These are phyloP conservation scores for Candida awuae DNA, from an alignment of 805 yeast genomes.

Conservation along the genomic window DNA sequence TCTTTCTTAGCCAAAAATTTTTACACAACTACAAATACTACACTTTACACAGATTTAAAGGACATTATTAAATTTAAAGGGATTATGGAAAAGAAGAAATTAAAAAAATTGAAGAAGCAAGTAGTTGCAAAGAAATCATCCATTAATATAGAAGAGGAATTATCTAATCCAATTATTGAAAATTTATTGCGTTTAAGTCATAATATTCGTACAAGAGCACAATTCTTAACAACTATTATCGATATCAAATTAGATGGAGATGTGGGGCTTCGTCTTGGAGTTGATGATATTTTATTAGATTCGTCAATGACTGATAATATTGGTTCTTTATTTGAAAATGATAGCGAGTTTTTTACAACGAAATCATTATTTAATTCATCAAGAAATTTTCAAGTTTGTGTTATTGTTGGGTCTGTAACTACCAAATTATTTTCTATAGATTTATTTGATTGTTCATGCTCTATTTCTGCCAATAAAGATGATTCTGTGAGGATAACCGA, in stretches of 20 bases:
- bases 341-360: slow-evolving; percentile 8
- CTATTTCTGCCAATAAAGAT: slow-evolving; percentile 10
- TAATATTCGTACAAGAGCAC: slow-evolving; percentile 20
- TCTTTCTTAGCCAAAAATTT: slow-evolving; percentile 19
- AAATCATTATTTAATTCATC: slow-evolving; percentile 15
- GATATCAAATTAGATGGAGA: slow-evolving; percentile 12
- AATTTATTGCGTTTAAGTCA: slow-evolving; percentile 15
- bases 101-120: background rate
- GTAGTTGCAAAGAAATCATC: too few species aligned
- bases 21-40: slow-evolving; percentile 16
- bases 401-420: slow-evolving; percentile 9
- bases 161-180: background rate
- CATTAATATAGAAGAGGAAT: background rate
- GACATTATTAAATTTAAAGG: slow-evolving; percentile 9
- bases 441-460: slow-evolving; percentile 11
- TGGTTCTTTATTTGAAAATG: slow-evolving; percentile 18
- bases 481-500: slow-evolving; percentile 7
- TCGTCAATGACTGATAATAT: slow-evolving; percentile 21
- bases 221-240: slow-evolving; percentile 18
- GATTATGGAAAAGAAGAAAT: background rate
- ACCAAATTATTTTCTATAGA: slow-evolving; percentile 16
- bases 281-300: slow-evolving; percentile 24
- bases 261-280: slow-evolving; percentile 9
- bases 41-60: slow-evolving; percentile 13
- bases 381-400: slow-evolving; percentile 19